Base-by-base conservation (phyloP, 371 early-diverging fungal genomes). In the Rhizopus microsporus region DNA sequence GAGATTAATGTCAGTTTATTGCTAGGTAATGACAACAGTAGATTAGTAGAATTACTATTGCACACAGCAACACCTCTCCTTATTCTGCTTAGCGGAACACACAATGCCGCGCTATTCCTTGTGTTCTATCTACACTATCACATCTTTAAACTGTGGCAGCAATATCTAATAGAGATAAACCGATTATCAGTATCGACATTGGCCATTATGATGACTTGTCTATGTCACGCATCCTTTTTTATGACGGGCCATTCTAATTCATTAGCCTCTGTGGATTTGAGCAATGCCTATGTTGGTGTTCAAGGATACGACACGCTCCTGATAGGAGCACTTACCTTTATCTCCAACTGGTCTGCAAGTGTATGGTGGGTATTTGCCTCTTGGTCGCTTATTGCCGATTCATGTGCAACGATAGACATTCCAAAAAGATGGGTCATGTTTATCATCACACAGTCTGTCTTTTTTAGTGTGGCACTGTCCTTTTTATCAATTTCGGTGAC, bases 231-330 rank as follows among this genome's bases (percentile, higher is more conserved):
- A 0, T 80, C 88, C 13, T 91, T 91, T 56, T 91, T 86, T 58
- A 58, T 79, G 16, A 78, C 87, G 15, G 93, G 91, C 9, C 91
- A 89, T 68, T 83, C 88, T 0, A 92, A 92, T 59, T 87, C 91
- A 8, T 81, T 92, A 9, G 86, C 92, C 0, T 86, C 91, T 7
- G 73, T 92, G 4, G 93, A 92, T 51, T 70, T 92, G 30, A 87
- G 89, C 57, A 86, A 86, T 60, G 87, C 91, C 0, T 92, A 91
- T 60, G 80, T 88, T 16, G 93, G 93, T 13, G 81, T 92, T 16
- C 70, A 80, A 23, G 77, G 80, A 23, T 90, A 89, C 63, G 74
- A 83, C 57, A 78, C 85, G 12, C 45, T 59, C 1, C 44, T 82
- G 33, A 89, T 89, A 13, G 90, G 92, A 7, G 53, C 82, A 1